phyloP scores from a whole-genome alignment of 208 protist genomes.

The Trypanosoma vivax region DNA sequence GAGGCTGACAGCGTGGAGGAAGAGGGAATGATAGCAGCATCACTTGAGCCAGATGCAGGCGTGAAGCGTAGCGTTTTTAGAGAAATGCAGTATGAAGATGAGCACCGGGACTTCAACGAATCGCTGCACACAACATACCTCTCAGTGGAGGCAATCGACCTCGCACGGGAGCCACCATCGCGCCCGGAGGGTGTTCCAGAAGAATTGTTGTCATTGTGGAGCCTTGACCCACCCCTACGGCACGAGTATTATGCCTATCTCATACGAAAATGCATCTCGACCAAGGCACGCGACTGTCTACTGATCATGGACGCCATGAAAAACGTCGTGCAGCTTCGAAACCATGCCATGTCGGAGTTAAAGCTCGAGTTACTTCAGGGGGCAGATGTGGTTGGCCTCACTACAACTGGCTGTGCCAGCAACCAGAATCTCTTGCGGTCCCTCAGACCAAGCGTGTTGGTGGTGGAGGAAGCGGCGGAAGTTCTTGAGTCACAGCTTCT shows the following conservation, averaged over 20 bases:
- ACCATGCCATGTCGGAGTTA: conserved; percentile 77
- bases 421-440: conserved; percentile 84
- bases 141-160: conserved; percentile 55
- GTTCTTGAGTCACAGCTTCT: conserved; percentile 91
- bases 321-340: conserved; percentile 63
- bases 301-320: conserved; percentile 70
- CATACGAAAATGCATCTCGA: conserved; percentile 61
- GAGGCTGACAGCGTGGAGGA: conserved; percentile 19
- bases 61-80: conserved; percentile 81
- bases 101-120: conserved; percentile 62
- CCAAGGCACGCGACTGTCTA: conserved; percentile 67
- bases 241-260: conserved; percentile 85
- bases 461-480: conserved; percentile 93
- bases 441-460: conserved; percentile 75
- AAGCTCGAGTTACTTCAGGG: conserved; percentile 68
- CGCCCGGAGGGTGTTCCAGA: conserved; percentile 51
- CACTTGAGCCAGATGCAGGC: no score
- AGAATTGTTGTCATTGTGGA: conserved; percentile 80
- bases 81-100: conserved; percentile 83
- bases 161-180: conserved; percentile 48
- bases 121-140: conserved; percentile 65
- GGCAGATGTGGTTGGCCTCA: conserved; percentile 90
- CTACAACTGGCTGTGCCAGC: conserved; percentile 90
- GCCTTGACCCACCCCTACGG: conserved; percentile 53
- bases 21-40: no score